These are phyloP conservation scores for Botrytis fabae DNA, from an alignment of 2,329 filamentous ascomycete species.

Conservation along the genomic window DNA sequence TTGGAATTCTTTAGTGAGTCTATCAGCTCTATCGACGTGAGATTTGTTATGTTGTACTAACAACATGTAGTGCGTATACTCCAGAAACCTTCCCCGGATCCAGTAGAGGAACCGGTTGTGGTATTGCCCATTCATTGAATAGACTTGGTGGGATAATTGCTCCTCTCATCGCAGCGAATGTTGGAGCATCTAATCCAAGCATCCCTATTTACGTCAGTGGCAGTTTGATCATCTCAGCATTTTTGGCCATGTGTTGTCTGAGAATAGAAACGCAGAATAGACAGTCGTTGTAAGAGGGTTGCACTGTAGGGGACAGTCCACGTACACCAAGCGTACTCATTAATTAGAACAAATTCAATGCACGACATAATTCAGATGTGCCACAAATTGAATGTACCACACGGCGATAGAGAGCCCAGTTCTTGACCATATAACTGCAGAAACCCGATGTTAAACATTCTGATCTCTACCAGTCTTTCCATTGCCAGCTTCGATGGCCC, in stretches of 20 bases:
- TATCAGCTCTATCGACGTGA: neutral
- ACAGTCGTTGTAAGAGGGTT: slow-evolving; percentile 50
- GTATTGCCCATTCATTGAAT: slow-evolving; percentile 71
- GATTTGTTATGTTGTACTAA: neutral
- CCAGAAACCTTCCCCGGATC: slow-evolving; percentile 76
- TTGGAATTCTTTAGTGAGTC: slow-evolving; percentile 65
- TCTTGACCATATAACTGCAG: neutral
- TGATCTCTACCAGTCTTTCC: neutral
- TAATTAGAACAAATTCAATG: neutral
- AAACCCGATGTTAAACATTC: neutral
- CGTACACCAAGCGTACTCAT: neutral
- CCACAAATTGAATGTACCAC: neutral
- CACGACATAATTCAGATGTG: neutral
- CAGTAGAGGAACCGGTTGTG: slow-evolving; percentile 69
- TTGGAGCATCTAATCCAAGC: slow-evolving; percentile 47
- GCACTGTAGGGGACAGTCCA: neutral
- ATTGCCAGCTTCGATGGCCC: neutral
- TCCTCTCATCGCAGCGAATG: slow-evolving; percentile 63
- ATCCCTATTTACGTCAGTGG: slow-evolving; percentile 59
- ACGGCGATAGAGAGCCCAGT: neutral
- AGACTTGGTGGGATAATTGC: slow-evolving; percentile 66
- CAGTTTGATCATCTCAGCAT: slow-evolving; percentile 57
- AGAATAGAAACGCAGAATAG: slow-evolving; percentile 64
- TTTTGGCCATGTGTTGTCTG: slow-evolving; percentile 59
- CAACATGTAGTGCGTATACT: slow-evolving; percentile 58